Evolutionary conservation across 208 protist genomes (phyloP).

Genomic region (Wallacemonas sp.): DNA sequence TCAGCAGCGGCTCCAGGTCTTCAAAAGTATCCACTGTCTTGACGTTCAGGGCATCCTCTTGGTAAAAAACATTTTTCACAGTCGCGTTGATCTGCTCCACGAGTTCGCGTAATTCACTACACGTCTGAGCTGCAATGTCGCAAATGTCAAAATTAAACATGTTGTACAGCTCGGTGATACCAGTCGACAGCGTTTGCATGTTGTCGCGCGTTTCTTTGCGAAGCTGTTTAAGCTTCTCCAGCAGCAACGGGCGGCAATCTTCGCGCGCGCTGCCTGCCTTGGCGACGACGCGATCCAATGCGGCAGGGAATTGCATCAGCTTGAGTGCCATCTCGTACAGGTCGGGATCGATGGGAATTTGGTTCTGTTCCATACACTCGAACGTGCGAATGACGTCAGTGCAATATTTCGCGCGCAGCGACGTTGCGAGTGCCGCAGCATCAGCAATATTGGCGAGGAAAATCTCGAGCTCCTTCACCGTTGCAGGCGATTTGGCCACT

Average conservation of each 20-base stretch:
- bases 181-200: constrained; percentile 65
- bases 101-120: constrained; percentile 70
- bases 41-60: constrained; percentile 33
- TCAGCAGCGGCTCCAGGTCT: constrained; percentile 52
- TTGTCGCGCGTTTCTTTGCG: constrained; percentile 46
- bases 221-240: constrained; percentile 51
- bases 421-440: constrained; percentile 40
- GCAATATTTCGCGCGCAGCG: constrained; percentile 48
- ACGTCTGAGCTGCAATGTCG: constrained; percentile 88
- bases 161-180: constrained; percentile 79
- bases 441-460: constrained; percentile 39
- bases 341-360: constrained; percentile 56
- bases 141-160: constrained; percentile 86
- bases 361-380: constrained; percentile 64
- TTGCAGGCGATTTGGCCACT: constrained; percentile 49
- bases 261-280: constrained; percentile 37
- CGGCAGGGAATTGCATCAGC: constrained; percentile 65
- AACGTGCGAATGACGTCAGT: constrained; percentile 51
- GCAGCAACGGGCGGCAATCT: constrained; percentile 54
- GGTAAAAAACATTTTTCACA: constrained; percentile 60
- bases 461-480: constrained; percentile 76
- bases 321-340: constrained; percentile 58
- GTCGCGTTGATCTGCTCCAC: constrained; percentile 49
- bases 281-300: constrained; percentile 30
- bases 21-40: constrained; percentile 62